phyloP scores from a whole-genome alignment of 352 stramenopile genomes.

The Phytophthora foliorum region DNA sequence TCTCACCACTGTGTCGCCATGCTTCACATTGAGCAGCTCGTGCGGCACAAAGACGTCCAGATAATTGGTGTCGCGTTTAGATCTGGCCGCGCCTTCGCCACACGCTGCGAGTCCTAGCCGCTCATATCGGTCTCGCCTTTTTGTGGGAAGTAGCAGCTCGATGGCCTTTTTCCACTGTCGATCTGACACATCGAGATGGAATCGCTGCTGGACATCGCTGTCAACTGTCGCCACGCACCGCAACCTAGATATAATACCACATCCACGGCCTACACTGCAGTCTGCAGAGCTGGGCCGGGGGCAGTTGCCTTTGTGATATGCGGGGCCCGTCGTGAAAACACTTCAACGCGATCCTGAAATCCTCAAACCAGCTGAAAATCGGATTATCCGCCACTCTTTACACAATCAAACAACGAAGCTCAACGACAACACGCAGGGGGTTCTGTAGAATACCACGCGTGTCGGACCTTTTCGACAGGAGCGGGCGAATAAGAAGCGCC shows the following conservation, averaged over 20 bases:
- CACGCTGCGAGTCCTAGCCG: not conserved
- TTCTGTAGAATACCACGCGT: constrained; percentile 17
- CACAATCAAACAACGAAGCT: not conserved
- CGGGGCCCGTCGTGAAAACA: not conserved
- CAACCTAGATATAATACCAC: too few relatives aligned
- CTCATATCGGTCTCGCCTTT: constrained; percentile 5
- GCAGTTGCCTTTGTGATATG: constrained; percentile 4
- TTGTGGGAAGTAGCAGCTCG: constrained; percentile 1
- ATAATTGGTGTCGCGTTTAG: constrained; percentile 10
- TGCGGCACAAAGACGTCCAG: constrained; percentile 3
- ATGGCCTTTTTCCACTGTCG: constrained; percentile 9
- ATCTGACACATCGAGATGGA: constrained; percentile 16
- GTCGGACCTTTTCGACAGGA: constrained; percentile 27
- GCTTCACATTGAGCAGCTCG: not conserved
- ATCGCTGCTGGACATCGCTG: constrained; percentile 12
- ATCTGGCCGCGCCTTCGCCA: constrained; percentile 8
- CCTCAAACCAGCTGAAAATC: not conserved
- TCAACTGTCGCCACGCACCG: too few relatives aligned
- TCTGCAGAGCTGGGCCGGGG: not conserved
- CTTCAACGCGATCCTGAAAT: not conserved
- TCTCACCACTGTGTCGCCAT: constrained; percentile 2
- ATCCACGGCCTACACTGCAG: constrained; percentile 11
- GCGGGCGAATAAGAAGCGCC: constrained; percentile 4
- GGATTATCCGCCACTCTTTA: constrained; percentile 9
- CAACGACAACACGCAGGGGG: not conserved